phyloP scores from a whole-genome alignment of 345 rosid species.

The Draba incana region DNA sequence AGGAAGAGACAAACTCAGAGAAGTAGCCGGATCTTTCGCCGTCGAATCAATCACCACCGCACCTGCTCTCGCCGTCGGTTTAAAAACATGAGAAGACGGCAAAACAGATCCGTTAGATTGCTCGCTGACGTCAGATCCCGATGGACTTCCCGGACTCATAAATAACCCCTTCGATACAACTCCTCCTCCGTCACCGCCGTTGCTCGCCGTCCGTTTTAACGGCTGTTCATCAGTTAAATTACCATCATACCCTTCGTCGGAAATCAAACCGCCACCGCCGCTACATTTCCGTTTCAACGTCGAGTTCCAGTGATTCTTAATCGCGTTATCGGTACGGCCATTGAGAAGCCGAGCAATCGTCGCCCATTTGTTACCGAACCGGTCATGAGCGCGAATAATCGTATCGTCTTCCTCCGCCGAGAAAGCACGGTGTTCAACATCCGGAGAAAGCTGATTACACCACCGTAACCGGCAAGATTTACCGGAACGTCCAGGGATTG shows the following conservation, averaged over 20 bases:
- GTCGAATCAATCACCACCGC: conserved; percentile 44
- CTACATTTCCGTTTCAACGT: conserved; percentile 82
- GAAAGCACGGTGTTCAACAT: conserved; percentile 84
- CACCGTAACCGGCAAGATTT: conserved; percentile 92
- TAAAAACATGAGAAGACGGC: conserved; percentile 22
- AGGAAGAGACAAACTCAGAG: conserved; percentile 64
- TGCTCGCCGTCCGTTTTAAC: conserved; percentile 63
- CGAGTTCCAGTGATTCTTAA: conserved; percentile 96
- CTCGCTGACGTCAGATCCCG: conserved; percentile 84
- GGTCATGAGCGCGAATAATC: conserved; percentile 76
- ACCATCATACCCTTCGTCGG: conserved; percentile 53
- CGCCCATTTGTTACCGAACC: conserved; percentile 96
- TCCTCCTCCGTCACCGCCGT: neutral
- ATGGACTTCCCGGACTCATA: conserved; percentile 69
- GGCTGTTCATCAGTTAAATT: conserved; percentile 55
- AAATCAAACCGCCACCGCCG: conserved; percentile 22
- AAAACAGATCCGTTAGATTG: conserved; percentile 50
- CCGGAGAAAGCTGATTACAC: conserved; percentile 97
- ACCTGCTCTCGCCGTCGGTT: conserved; percentile 57
- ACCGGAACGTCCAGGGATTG: conserved; percentile 91
- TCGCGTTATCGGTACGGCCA: conserved; percentile 94
- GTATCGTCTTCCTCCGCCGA: conserved; percentile 74
- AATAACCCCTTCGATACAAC: conserved; percentile 52
- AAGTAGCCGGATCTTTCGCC: conserved; percentile 57
- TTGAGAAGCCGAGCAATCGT: conserved; percentile 88